Evolutionary conservation across 2,329 filamentous ascomycete genomes (phyloP), one percentile per base, ranked within the genome.

Genomic region (Diaporthe sp.): DNA sequence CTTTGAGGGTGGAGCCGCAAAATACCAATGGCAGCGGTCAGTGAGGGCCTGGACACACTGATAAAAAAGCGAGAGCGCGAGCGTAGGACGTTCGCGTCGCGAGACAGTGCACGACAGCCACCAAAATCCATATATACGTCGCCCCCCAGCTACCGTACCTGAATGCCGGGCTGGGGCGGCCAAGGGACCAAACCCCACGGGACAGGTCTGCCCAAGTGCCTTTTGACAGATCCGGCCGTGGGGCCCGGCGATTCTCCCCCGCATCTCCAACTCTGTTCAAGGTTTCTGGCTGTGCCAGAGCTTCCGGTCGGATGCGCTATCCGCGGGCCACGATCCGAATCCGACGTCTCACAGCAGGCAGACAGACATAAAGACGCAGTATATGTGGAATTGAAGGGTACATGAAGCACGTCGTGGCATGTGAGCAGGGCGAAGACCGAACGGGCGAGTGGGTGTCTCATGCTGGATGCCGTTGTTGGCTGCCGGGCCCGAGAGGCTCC

Each of bases 291-390:
- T 25, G 19, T 8, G 65, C 46, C n/a, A 55, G 37, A 28, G n/a
- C 34, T 42, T 70, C 65, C 46, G 65, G 46, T 68, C 62, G 65
- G 65, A 39, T 68, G 65, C 65, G 15, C 28, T n/a, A 68, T 17
- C 65, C 65, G 65, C 46, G 31, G 65, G 65, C 46, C 65, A 68
- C 46, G 31, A 68, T 68, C 65, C 65, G 65, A 68, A 53, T n/a
- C 65, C 49, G 65, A 51, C 22, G 65, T 53, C 44, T 39, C 12
- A 25, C 44, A 39, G 44, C n/a, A 7, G 34, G 2, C 31, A 51
- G 19, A 22, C 42, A 6, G 5, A 8, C 9, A 12, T 22, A 60
- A 19, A 60, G 7, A 34, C 25, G 4, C 25, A 15, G 28, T 39
- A 62, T 49, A 3, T 19, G 42, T 58, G 60, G 39, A 46, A 19